phyloP scores from a whole-genome alignment of 768 basidiomycete genomes.

The Russula sp. region DNA sequence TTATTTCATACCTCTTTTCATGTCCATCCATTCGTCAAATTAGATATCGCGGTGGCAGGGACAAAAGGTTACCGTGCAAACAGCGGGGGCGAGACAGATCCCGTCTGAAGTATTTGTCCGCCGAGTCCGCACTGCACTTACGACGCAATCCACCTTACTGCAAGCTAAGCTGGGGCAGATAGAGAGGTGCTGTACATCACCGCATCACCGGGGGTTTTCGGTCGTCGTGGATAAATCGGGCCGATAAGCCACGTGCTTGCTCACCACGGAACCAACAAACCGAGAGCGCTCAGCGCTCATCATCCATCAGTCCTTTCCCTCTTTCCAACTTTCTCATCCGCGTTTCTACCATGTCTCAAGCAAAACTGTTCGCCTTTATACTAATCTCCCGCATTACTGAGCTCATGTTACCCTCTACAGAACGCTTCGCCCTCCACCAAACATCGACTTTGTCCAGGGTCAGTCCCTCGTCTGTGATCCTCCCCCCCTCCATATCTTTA shows the following conservation, averaged over 20 bases:
- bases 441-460: conserved; percentile 83
- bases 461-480: background rate
- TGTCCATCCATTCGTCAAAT: background rate
- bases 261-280: no score
- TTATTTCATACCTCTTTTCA: background rate
- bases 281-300: background rate
- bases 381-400: background rate
- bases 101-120: no score
- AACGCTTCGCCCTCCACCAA: conserved; percentile 78
- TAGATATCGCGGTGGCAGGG: no score
- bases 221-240: no score
- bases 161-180: no score
- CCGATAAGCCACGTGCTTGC: background rate
- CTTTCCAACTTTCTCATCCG: background rate
- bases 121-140: no score
- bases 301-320: background rate
- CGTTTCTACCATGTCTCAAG: conserved; percentile 3
- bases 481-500: background rate
- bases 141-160: no score
- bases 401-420: conserved; percentile 31
- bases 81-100: no score
- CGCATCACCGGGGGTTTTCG: no score
- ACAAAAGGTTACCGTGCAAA: no score
- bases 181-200: no score
- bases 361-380: conserved; percentile 3